Evolutionary conservation across 2,329 filamentous ascomycete species (phyloP).

Genomic region (Neofusicoccum umdonicola): DNA sequence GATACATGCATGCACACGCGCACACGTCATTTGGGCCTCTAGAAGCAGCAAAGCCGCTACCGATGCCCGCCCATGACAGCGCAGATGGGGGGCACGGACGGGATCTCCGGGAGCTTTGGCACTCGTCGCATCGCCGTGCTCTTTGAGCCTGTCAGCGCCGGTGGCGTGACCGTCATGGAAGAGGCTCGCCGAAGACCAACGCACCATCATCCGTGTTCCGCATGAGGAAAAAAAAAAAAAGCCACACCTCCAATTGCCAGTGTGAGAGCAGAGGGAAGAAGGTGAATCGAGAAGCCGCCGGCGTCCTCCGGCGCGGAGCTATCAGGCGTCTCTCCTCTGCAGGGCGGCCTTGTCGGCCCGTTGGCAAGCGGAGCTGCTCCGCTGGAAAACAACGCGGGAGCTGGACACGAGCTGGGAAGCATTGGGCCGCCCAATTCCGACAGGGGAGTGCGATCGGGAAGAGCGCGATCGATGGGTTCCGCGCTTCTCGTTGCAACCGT

Average conservation of each 20-base stretch:
- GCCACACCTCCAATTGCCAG: neutral
- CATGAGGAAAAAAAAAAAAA: neutral
- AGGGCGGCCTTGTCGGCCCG: neutral
- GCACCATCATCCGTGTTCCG: neutral
- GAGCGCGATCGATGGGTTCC: neutral
- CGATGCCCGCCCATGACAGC: neutral
- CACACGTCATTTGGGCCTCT: neutral
- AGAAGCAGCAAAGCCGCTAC: neutral
- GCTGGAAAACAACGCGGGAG: constrained; percentile 3
- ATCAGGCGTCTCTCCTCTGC: neutral
- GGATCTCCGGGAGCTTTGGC: constrained; percentile 9
- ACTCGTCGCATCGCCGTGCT: neutral
- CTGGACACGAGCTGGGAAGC: neutral
- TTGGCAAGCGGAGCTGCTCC: neutral
- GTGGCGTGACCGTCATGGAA: neutral
- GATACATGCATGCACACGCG: neutral
- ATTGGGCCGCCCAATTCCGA: neutral
- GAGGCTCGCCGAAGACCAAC: neutral
- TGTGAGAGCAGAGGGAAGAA: too few relatives aligned
- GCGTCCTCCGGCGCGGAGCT: neutral
- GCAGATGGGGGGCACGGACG: neutral
- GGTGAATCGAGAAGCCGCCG: neutral
- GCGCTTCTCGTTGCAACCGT: neutral
- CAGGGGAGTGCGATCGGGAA: neutral
- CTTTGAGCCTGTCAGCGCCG: neutral